Evolutionary conservation across 2,329 filamentous ascomycete species (phyloP).

Genomic region (Elsinoe australis): DNA sequence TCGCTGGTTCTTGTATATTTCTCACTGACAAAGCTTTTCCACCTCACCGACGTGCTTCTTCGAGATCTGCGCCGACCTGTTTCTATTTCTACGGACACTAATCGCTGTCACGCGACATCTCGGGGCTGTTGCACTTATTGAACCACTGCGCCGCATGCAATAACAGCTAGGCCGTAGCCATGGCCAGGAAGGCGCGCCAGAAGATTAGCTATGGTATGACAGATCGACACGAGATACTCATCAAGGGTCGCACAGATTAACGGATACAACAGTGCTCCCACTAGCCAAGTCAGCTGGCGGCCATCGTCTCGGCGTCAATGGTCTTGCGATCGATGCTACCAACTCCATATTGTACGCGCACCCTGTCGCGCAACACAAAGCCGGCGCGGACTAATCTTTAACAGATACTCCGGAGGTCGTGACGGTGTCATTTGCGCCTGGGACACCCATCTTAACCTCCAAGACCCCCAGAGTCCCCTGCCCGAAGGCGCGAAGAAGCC

Average conservation of each 20-base stretch:
- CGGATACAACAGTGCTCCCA: constrained; percentile 53
- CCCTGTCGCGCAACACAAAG: not conserved
- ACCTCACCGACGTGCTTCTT: not conserved
- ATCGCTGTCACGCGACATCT: not conserved
- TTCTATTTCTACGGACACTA: not conserved
- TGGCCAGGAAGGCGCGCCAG: constrained; percentile 47
- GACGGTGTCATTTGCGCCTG: constrained; percentile 95
- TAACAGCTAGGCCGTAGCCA: constrained; percentile 23
- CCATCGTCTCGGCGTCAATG: constrained; percentile 90
- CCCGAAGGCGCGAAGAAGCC: constrained; percentile 29
- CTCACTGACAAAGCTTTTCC: no score
- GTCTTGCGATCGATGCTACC: constrained; percentile 74
- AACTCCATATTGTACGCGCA: constrained; percentile 73
- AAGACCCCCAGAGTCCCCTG: constrained; percentile 30
- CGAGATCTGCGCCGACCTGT: not conserved
- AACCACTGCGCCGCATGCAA: not conserved
- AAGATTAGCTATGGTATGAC: constrained; percentile 45
- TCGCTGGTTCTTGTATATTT: no score
- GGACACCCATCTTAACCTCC: constrained; percentile 71
- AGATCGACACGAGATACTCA: not conserved
- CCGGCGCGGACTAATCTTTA: constrained; percentile 23
- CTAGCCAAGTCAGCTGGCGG: constrained; percentile 69
- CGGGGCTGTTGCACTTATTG: not conserved
- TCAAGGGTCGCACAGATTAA: not conserved
- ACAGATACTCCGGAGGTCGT: constrained; percentile 87